Evolutionary conservation across 192 early-diverging fungal genomes (phyloP).

Genomic region (Jimgerdemannia flammicorona): DNA sequence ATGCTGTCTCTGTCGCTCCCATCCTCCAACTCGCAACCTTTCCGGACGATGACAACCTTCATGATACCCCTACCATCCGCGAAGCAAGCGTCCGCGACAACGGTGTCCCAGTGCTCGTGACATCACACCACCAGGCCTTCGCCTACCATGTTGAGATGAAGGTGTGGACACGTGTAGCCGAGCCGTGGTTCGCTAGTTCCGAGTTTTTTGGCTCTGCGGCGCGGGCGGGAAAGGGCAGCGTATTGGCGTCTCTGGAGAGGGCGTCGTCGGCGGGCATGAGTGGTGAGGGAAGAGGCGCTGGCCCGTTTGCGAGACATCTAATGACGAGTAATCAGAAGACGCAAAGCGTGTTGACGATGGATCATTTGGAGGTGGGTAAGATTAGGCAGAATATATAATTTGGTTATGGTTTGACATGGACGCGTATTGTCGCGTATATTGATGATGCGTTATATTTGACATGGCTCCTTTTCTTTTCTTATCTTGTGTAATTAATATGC

Average conservation of each 20-base stretch:
- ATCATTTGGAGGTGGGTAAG: conserved; percentile 4
- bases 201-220: conserved; percentile 39
- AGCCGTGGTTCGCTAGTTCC: conserved; percentile 51
- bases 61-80: conserved; percentile 37
- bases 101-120: conserved; percentile 63
- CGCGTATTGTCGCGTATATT: too few species aligned
- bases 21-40: conserved; percentile 46
- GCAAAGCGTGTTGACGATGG: conserved; percentile 10
- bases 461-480: too few species aligned
- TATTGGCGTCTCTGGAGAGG: conserved; percentile 19
- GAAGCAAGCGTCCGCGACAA: conserved; percentile 54
- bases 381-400: neutral
- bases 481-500: neutral
- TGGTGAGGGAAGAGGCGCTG: conserved; percentile 16
- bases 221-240: conserved; percentile 2
- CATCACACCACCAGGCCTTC: conserved; percentile 56
- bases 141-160: conserved; percentile 62
- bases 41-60: conserved; percentile 13
- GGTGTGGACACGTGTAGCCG: conserved; percentile 63
- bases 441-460: too few species aligned
- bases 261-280: conserved; percentile 21
- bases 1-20: conserved; percentile 60
- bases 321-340: conserved; percentile 28
- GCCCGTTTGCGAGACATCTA: conserved; percentile 23
- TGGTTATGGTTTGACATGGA: too few species aligned